Evolutionary conservation across 2,329 filamentous ascomycete genomes (phyloP).

Genomic region (Dactylellina cionopaga): DNA sequence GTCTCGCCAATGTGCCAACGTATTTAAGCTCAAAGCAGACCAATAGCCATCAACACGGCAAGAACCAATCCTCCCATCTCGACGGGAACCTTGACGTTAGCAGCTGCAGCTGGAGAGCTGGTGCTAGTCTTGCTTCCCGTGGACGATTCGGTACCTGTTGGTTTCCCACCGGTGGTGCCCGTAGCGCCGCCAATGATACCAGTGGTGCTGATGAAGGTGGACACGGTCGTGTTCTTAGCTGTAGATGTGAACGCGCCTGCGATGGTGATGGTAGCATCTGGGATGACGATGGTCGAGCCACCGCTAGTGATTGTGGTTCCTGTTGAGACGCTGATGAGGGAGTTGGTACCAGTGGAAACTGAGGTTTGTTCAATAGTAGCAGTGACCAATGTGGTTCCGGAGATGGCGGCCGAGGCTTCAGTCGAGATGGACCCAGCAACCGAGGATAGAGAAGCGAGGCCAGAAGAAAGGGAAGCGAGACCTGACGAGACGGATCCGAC

Average conservation of each 20-base stretch:
- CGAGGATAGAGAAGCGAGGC: background rate
- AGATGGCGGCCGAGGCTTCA: conserved; percentile 26
- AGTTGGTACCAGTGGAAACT: conserved; percentile 42
- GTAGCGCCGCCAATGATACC: conserved; percentile 10
- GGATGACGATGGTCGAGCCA: conserved; percentile 28
- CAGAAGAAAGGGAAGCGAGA: background rate
- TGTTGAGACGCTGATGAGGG: conserved; percentile 33
- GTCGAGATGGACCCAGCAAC: conserved; percentile 20
- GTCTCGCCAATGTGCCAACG: too few species aligned
- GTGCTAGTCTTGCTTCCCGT: conserved; percentile 20
- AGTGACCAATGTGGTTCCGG: conserved; percentile 37
- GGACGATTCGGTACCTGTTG: background rate
- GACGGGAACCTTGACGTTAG: conserved; percentile 41
- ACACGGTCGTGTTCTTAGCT: background rate
- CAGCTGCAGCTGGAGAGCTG: conserved; percentile 31
- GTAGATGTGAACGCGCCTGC: conserved; percentile 21
- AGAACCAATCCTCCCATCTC: conserved; percentile 41
- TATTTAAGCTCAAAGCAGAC: conserved; percentile 28
- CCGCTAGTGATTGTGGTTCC: conserved; percentile 39
- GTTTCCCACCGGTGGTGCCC: background rate
- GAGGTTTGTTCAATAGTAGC: conserved; percentile 17
- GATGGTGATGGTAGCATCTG: conserved; percentile 28
- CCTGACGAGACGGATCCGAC: conserved; percentile 7
- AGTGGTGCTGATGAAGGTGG: conserved; percentile 15
- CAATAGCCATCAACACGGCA: conserved; percentile 31